These are phyloP conservation scores for Candolleomyces eurysporus DNA, from an alignment of 768 basidiomycete genomes.

Conservation along the genomic window DNA sequence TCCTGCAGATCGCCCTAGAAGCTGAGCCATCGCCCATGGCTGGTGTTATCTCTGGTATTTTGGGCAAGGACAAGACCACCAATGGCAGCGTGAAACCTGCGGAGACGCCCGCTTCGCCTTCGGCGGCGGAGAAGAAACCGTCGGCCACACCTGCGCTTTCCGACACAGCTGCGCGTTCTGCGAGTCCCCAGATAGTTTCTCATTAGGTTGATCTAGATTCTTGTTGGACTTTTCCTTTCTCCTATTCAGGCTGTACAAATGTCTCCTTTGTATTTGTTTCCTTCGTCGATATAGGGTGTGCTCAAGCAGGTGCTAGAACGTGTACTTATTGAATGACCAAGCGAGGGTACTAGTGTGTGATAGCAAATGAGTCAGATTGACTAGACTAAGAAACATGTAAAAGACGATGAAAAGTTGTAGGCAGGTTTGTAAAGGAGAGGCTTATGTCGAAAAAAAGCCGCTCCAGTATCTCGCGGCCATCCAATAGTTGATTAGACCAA, in stretches of 20 bases:
- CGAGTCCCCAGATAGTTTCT: no score
- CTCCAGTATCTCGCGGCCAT: slow-evolving; percentile 34
- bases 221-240: no score
- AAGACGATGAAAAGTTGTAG: neutral
- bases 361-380: neutral
- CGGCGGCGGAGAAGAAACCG: neutral
- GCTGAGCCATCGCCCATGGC: slow-evolving; percentile 55
- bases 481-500: slow-evolving; percentile 55
- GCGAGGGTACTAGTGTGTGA: no score
- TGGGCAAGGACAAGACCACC: slow-evolving; percentile 14
- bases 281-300: no score
- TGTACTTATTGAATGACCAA: no score
- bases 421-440: slow-evolving; percentile 26
- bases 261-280: no score
- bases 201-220: no score
- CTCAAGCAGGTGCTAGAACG: no score
- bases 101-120: neutral
- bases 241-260: no score
- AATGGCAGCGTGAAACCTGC: neutral
- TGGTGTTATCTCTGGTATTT: slow-evolving; percentile 36
- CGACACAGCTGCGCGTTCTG: no score
- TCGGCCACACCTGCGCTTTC: neutral
- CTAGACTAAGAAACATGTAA: neutral
- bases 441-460: slow-evolving; percentile 8
- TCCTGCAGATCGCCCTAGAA: slow-evolving; percentile 65